Evolutionary conservation across 169 alveolate genomes (phyloP).

Genomic region (Plasmodium vinckei): DNA sequence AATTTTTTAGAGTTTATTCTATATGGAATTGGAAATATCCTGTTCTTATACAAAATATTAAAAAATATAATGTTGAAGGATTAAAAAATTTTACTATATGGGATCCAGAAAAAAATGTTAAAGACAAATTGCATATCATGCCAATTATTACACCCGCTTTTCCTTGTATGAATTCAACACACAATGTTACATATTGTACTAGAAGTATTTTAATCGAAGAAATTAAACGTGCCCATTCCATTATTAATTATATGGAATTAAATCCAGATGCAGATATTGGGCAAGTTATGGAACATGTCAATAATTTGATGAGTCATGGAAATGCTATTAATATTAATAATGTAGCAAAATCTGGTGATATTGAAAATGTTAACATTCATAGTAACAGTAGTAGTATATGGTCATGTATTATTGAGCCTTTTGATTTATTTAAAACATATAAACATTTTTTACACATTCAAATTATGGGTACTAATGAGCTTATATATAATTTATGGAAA

Average conservation of each 20-base stretch:
- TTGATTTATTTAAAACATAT: conserved; percentile 83
- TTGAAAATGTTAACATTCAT: neutral
- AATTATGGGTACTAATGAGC: conserved; percentile 85
- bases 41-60: conserved; percentile 91
- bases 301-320: neutral
- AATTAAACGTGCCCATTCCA: conserved; percentile 86
- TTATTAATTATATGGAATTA: conserved; percentile 75
- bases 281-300: conserved; percentile 21
- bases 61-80: conserved; percentile 89
- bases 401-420: conserved; percentile 84
- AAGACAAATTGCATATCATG: conserved; percentile 94
- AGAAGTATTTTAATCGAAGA: conserved; percentile 95
- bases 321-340: neutral
- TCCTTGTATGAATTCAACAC: conserved; percentile 98
- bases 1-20: conserved; percentile 94
- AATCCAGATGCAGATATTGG: conserved; percentile 40
- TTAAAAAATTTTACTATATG: conserved; percentile 92
- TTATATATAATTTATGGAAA: conserved; percentile 86
- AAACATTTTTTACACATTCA: conserved; percentile 88
- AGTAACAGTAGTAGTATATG: conserved; percentile 65
- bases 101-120: conserved; percentile 91
- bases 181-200: conserved; percentile 95
- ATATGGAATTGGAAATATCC: conserved; percentile 93
- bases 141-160: conserved; percentile 98
- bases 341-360: neutral